These are phyloP conservation scores for Calonectria honghensis DNA, from an alignment of 2,329 filamentous ascomycete genomes.

Conservation along the genomic window DNA sequence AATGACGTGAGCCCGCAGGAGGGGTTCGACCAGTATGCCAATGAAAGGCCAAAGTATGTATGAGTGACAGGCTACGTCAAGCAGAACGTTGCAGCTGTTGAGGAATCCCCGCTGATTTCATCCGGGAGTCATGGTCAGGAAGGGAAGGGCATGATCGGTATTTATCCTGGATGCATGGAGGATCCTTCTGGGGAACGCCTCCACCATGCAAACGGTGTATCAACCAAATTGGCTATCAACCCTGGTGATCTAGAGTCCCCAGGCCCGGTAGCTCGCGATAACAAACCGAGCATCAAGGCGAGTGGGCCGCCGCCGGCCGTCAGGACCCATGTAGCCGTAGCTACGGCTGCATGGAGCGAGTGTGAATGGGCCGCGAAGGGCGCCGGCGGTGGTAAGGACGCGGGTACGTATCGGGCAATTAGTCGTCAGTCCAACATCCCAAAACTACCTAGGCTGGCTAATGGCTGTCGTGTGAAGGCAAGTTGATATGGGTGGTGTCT, in stretches of 20 bases:
- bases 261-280: conserved; percentile 51
- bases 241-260: conserved; percentile 40
- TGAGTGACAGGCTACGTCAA: conserved; percentile 37
- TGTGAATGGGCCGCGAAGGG: conserved; percentile 35
- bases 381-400: conserved; percentile 28
- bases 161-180: conserved; percentile 44
- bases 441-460: conserved; percentile 15
- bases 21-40: conserved; percentile 38
- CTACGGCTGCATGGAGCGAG: conserved; percentile 38
- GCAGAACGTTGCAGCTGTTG: conserved; percentile 34
- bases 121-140: conserved; percentile 34
- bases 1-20: conserved; percentile 47
- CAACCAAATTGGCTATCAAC: conserved; percentile 35
- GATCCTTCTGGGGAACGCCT: conserved; percentile 31
- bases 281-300: conserved; percentile 45
- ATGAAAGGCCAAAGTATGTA: conserved; percentile 27
- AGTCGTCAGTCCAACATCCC: conserved; percentile 25
- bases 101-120: conserved; percentile 45
- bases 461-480: conserved; percentile 1
- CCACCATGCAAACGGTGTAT: conserved; percentile 28
- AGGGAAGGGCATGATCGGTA: conserved; percentile 47
- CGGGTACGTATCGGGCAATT: conserved; percentile 44
- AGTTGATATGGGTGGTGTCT: conserved; percentile 16
- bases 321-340: conserved; percentile 32
- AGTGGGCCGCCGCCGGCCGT: conserved; percentile 50